Percentiles rank a stretch among this genome's conserved stretches.
Conservation (phyloP, 2,329 filamentous ascomycete species). For the Fonsecaea monophora region DNA sequence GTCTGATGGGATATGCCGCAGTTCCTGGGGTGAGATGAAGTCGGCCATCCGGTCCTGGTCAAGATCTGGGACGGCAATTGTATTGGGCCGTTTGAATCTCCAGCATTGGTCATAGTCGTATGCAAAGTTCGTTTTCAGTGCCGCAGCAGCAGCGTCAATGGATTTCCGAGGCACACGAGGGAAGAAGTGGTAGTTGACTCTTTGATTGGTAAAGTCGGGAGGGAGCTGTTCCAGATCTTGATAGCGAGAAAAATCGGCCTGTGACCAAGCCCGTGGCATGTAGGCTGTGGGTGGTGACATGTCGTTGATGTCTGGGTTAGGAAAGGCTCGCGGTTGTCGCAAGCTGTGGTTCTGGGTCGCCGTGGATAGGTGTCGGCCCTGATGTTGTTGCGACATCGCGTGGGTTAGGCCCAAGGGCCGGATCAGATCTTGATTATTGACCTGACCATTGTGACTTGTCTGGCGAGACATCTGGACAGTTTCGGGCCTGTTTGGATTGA, state of each 20-base stretch:
- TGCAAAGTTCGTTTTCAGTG: conserved; percentile 1
- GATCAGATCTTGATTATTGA: conserved; percentile 5
- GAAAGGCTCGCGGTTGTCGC: conserved; percentile 6
- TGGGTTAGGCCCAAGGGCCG: neutral
- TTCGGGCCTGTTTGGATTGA: neutral
- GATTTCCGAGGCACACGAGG: conserved; percentile 1
- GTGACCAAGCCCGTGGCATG: conserved; percentile 25
- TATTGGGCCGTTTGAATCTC: conserved; percentile 17
- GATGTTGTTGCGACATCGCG: neutral
- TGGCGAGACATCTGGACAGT: conserved; percentile 15
- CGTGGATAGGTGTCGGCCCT: conserved; percentile 14
- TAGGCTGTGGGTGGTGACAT: neutral
- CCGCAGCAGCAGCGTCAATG: neutral
- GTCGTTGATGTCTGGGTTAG: neutral
- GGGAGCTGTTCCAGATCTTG: conserved; percentile 2
- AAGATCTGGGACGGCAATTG: conserved; percentile 24
- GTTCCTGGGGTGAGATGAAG: conserved; percentile 17
- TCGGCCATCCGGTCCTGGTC: conserved; percentile 24
- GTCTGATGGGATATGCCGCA: conserved; percentile 16
- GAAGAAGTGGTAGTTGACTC: conserved; percentile 6
- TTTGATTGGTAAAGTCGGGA: conserved; percentile 8
- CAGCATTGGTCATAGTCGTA: conserved; percentile 12
- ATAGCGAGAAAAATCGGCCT: conserved; percentile 11
- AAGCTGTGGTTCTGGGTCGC: neutral
- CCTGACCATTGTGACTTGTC: conserved; percentile 4